A percentile compares a stretch with the other conserved stretches of the same genome.
These are phyloP conservation scores for Pseudogymnoascus pannorum DNA, from an alignment of 2,329 filamentous ascomycete genomes.

Conservation along the genomic window DNA sequence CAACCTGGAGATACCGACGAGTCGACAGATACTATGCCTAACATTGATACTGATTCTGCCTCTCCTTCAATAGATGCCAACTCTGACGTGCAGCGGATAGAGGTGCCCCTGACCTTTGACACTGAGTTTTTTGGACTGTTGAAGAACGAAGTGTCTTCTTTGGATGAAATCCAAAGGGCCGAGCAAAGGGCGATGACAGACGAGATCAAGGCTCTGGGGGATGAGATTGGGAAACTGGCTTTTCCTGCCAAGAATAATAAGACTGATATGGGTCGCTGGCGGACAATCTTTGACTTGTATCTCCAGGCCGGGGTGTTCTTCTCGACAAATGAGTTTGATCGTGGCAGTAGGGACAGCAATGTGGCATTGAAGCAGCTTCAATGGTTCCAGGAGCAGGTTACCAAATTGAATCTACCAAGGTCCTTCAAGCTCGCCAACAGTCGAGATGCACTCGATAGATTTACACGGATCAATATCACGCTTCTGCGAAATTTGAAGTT, in stretches of 20 bases:
- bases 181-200: conserved; percentile 57
- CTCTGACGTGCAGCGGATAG: conserved; percentile 41
- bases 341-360: conserved; percentile 57
- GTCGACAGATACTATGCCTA: neutral
- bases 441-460: conserved; percentile 55
- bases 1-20: neutral
- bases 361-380: conserved; percentile 61
- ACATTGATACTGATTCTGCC: neutral
- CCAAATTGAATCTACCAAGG: conserved; percentile 49
- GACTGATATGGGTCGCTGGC: conserved; percentile 67
- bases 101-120: conserved; percentile 71
- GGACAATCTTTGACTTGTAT: conserved; percentile 75
- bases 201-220: conserved; percentile 58
- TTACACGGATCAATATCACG: conserved; percentile 64
- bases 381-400: conserved; percentile 64
- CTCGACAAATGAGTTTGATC: conserved; percentile 64
- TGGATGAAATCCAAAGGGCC: conserved; percentile 56
- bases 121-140: conserved; percentile 73
- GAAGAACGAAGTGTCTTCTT: conserved; percentile 59
- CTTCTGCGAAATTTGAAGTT: conserved; percentile 78
- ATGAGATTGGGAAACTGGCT: conserved; percentile 56
- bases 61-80: neutral
- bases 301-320: conserved; percentile 76
- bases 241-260: conserved; percentile 55
- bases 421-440: conserved; percentile 62